Conservation (phyloP, 2,329 filamentous ascomycete genomes). For the Ophiognomonia clavigignenti-juglandacearum region DNA sequence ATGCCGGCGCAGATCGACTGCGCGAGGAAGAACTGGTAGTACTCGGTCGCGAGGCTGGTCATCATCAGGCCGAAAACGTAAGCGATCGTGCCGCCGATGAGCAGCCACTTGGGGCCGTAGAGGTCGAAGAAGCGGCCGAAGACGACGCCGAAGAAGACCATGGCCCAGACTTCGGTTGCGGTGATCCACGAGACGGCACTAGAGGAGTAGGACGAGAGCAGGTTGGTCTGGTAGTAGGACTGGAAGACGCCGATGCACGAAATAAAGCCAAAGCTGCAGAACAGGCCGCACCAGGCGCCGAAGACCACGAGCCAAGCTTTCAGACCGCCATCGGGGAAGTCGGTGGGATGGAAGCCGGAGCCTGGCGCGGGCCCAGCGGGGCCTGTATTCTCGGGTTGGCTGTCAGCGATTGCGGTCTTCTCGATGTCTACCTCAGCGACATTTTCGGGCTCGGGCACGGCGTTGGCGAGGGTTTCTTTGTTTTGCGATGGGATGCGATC, state of each 20-base stretch:
- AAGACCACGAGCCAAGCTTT: constrained; percentile 46
- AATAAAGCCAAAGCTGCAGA: constrained; percentile 34
- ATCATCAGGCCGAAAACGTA: constrained; percentile 59
- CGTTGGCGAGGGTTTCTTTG: no score
- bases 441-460: no score
- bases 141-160: constrained; percentile 40
- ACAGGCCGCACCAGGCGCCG: constrained; percentile 29
- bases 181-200: constrained; percentile 54
- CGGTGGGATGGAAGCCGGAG: no score
- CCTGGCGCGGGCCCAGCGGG: no score
- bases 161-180: constrained; percentile 42
- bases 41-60: constrained; percentile 41
- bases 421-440: no score
- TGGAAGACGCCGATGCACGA: constrained; percentile 51
- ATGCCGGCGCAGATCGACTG: constrained; percentile 29
- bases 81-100: constrained; percentile 45
- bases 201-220: constrained; percentile 40
- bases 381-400: no score
- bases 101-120: constrained; percentile 52
- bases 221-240: constrained; percentile 46
- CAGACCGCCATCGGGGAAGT: constrained; percentile 48
- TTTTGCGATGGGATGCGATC: no score
- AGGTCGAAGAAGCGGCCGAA: constrained; percentile 47
- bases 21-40: constrained; percentile 36
- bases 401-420: no score